Evolutionary conservation across 2,329 filamentous ascomycete species (phyloP), one percentile per base, ranked within the genome.

Genomic region (Trichophyton schoenleinii): DNA sequence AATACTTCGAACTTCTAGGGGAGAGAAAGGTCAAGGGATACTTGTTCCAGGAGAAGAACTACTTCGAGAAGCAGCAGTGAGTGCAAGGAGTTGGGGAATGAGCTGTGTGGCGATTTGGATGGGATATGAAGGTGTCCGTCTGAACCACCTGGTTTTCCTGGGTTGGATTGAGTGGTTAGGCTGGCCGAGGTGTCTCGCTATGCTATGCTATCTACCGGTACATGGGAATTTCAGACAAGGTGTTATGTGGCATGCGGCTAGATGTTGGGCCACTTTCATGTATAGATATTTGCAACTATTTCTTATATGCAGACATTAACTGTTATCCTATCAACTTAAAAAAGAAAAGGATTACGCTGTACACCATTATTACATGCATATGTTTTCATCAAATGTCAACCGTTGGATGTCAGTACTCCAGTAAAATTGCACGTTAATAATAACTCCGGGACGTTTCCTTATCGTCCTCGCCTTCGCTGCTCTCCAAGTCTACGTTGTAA

Each of bases 31-130:
- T 86, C 66, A 82, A 80, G 75, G 84, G 84, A 65, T 84, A 84
- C 70, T 71, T 85, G 65, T 84, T 83, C 66, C 77, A 83, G 70
- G 83, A 86, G 75, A 82, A 84, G 73, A 85, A 86, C 71, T 83
- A 83, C 70, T 72, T 81, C 57, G 70, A 71, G 59, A 73, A 78
- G 69, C 65, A 59, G 13, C 69, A 72, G 67, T 70, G 67, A n/a
- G 64, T n/a, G 25, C 15, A 28, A 8, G 46, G 13, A 31, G 8
- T 15, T 18, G 38, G 31, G 34, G 18, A n/a, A 25, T 48, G 44
- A n/a, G 41, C n/a, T 11, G 44, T 11, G 20, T 48, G 44, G 22
- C 11, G 44, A 11, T 48, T 48, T 22, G 44, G 8, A 48, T 48
- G 44, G 41, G 44, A 48, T 3, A 48, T 48, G 20, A 31, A 31